Percentiles rank a stretch among this genome's conserved stretches.
These are phyloP conservation scores for Jimgerdemannia lactiflua DNA, from an alignment of 192 early-diverging fungal species.

Conservation along the genomic window DNA sequence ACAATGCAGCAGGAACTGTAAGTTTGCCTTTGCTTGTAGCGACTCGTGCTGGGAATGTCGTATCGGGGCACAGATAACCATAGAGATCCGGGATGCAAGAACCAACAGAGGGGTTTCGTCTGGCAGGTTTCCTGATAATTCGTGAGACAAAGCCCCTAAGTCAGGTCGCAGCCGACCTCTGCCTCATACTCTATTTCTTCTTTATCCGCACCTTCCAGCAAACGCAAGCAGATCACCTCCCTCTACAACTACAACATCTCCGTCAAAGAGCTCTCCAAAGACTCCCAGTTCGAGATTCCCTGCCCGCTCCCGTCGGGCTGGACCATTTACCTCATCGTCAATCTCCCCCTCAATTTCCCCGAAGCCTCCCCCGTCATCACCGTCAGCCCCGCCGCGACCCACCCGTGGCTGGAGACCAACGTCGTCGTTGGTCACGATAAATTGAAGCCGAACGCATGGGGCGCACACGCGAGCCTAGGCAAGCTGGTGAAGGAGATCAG, in stretches of 20 bases:
- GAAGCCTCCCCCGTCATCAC: conserved; percentile 51
- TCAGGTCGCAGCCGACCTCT: too few species aligned
- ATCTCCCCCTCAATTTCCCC: conserved; percentile 48
- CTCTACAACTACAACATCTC: conserved; percentile 20
- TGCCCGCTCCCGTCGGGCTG: conserved; percentile 6
- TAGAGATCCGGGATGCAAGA: too few species aligned
- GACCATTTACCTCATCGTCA: conserved; percentile 30
- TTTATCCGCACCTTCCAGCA: conserved; percentile 2
- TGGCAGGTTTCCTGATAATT: too few species aligned
- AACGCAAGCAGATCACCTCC: conserved; percentile 31
- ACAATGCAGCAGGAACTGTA: background rate
- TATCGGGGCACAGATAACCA: too few species aligned
- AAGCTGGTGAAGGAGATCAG: conserved; percentile 52
- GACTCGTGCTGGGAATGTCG: background rate
- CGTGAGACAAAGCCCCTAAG: too few species aligned
- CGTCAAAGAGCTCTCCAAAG: conserved; percentile 18
- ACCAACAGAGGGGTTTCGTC: too few species aligned
- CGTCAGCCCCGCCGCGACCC: conserved; percentile 41
- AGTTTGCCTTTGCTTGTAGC: background rate
- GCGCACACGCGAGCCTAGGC: conserved; percentile 40
- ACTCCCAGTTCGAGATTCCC: conserved; percentile 28
- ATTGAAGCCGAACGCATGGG: conserved; percentile 37
- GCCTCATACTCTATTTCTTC: too few species aligned
- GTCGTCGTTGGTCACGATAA: conserved; percentile 47
- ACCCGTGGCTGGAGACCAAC: conserved; percentile 50